Evolutionary conservation across 2,329 filamentous ascomycete genomes (phyloP).

Genomic region (Verticillium nonalfalfae): DNA sequence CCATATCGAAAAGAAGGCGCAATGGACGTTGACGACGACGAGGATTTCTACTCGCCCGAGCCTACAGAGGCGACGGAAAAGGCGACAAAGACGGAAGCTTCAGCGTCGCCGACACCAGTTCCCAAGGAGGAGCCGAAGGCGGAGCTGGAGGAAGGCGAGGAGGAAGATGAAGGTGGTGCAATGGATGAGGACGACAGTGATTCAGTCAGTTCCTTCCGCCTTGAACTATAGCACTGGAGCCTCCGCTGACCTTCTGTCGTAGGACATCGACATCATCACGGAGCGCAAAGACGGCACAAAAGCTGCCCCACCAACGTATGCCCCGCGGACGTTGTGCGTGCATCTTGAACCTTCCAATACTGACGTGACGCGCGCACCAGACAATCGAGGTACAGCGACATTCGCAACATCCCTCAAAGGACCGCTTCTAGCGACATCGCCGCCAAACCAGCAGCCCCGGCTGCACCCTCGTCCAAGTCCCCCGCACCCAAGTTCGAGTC

Average conservation of each 20-base stretch:
- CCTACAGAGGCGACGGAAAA: constrained; percentile 18
- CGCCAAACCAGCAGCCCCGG: constrained; percentile 30
- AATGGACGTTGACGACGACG: constrained; percentile 64
- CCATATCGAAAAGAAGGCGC: constrained; percentile 13
- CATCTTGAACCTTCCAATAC: not conserved
- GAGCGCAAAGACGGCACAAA: constrained; percentile 60
- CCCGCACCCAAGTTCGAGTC: constrained; percentile 23
- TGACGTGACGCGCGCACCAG: constrained; percentile 23
- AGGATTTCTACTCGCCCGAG: constrained; percentile 60
- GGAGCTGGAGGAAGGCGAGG: constrained; percentile 58
- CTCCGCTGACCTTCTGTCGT: not conserved
- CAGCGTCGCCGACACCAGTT: constrained; percentile 8
- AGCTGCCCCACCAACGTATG: constrained; percentile 52
- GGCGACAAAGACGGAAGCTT: constrained; percentile 6
- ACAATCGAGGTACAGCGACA: constrained; percentile 58
- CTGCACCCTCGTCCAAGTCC: constrained; percentile 35
- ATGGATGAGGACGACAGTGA: constrained; percentile 56
- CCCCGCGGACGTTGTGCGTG: constrained; percentile 5
- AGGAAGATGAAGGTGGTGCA: constrained; percentile 54
- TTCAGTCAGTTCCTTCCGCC: constrained; percentile 28
- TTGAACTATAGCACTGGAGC: not conserved
- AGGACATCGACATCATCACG: constrained; percentile 65
- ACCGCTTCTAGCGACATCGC: constrained; percentile 45
- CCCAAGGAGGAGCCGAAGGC: constrained; percentile 30
- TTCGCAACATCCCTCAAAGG: constrained; percentile 58